These are phyloP conservation scores for Trametes maxima DNA, from an alignment of 768 basidiomycete species.

Conservation along the genomic window DNA sequence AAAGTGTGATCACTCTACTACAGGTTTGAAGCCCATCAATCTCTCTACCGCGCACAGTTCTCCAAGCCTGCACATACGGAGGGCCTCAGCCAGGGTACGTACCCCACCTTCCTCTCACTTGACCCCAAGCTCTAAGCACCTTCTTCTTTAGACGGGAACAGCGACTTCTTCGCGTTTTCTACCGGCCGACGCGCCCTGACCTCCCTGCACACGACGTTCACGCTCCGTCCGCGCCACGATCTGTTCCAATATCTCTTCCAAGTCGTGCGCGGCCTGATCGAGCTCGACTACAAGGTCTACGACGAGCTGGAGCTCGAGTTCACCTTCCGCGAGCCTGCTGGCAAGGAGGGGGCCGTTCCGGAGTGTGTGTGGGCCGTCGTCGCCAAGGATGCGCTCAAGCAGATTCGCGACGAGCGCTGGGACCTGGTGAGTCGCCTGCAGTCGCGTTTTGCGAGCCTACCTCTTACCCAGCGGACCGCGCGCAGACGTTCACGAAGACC, in stretches of 20 bases:
- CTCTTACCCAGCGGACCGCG: not conserved
- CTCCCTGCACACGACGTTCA: conserved; percentile 79
- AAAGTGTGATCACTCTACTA: conserved; percentile 16
- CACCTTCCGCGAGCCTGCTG: conserved; percentile 55
- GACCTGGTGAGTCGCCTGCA: conserved; percentile 68
- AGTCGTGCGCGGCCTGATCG: conserved; percentile 61
- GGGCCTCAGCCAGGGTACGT: conserved; percentile 30
- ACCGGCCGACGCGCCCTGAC: conserved; percentile 80
- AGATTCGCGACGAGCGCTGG: conserved; percentile 75
- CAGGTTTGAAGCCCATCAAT: conserved; percentile 64
- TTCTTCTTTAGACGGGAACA: conserved; percentile 61
- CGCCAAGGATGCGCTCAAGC: conserved; percentile 73
- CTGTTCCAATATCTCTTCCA: conserved; percentile 67
- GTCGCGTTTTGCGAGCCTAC: too few species aligned
- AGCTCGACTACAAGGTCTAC: conserved; percentile 68
- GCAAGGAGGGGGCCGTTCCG: conserved; percentile 39
- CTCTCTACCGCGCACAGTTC: conserved; percentile 72
- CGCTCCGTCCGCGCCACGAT: conserved; percentile 84
- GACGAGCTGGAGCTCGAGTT: conserved; percentile 83
- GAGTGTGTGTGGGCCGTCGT: conserved; percentile 87
- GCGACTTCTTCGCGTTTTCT: conserved; percentile 84
- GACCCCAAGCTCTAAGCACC: not conserved
- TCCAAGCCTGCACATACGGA: conserved; percentile 61
- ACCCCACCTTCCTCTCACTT: not conserved
- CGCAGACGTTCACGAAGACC: conserved; percentile 81